Conservation (phyloP, 805 yeast genomes). For the Ogataea salicorniae region DNA sequence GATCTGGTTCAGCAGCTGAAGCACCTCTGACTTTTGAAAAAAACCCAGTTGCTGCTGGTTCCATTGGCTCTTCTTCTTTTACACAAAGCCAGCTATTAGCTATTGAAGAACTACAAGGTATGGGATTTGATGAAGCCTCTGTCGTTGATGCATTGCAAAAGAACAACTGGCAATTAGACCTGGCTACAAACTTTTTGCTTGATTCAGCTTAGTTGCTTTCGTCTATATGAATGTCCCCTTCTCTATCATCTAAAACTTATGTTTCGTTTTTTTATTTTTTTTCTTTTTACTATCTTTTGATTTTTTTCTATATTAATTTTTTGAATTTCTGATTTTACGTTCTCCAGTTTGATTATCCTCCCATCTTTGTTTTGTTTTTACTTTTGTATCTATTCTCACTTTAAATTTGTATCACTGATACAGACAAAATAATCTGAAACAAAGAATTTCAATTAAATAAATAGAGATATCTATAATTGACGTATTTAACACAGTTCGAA, state of each 20-base stretch:
- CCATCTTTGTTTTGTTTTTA: not conserved
- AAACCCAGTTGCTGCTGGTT: not conserved
- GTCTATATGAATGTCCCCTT: not conserved
- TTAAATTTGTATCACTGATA: too few species aligned
- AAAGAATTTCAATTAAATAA: not conserved
- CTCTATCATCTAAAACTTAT: not conserved
- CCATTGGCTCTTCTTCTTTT: slow-evolving; percentile 4
- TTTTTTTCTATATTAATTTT: not conserved
- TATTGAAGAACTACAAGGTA: slow-evolving; percentile 73
- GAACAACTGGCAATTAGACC: slow-evolving; percentile 71
- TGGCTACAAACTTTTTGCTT: slow-evolving; percentile 80
- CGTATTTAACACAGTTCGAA: not conserved
- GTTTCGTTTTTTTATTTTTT: not conserved
- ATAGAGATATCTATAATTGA: too few species aligned
- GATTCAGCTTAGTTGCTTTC: slow-evolving; percentile 52
- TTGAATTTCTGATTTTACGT: not conserved
- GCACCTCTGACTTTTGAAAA: slow-evolving; percentile 9
- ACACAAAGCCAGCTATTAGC: slow-evolving; percentile 39
- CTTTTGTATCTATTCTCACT: not conserved
- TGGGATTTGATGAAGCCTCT: slow-evolving; percentile 75
- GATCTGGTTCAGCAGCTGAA: slow-evolving; percentile 12
- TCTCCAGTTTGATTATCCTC: not conserved
- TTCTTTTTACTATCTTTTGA: too few species aligned
- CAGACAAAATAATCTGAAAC: not conserved
- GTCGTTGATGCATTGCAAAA: slow-evolving; percentile 64